phyloP scores from a whole-genome alignment of 2,329 filamentous ascomycete species.

The Arthrobotrys entomopaga region DNA sequence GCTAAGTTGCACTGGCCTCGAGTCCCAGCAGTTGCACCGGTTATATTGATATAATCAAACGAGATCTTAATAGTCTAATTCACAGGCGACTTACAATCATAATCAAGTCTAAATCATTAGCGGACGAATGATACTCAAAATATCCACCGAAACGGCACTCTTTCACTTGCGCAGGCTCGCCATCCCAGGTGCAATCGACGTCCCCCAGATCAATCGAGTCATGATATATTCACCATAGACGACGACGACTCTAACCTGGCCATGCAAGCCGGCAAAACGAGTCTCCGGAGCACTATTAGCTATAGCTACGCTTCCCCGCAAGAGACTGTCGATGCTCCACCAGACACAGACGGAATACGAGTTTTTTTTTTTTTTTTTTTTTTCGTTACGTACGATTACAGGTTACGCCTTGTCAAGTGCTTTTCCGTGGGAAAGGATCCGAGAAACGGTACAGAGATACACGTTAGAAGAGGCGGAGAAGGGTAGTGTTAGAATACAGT shows the following conservation, averaged over 20 bases:
- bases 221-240: slow-evolving; percentile 12
- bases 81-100: no score
- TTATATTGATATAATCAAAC: no score
- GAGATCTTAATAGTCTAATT: no score
- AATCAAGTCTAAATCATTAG: no score
- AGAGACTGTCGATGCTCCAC: background rate
- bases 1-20: no score
- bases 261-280: background rate
- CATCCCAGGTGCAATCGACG: slow-evolving; percentile 3
- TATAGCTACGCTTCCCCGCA: background rate
- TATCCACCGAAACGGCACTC: background rate
- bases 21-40: no score
- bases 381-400: background rate
- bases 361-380: background rate
- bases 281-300: background rate
- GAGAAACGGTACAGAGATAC: background rate
- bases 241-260: slow-evolving; percentile 1
- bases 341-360: background rate
- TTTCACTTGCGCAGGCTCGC: background rate
- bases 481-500: background rate
- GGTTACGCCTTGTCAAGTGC: background rate
- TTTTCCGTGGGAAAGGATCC: background rate
- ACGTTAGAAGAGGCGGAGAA: background rate
- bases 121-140: background rate
- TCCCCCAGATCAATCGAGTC: slow-evolving; percentile 8